Conservation (phyloP, 2,329 filamentous ascomycete species). For the Ceratocystis colombiana region DNA sequence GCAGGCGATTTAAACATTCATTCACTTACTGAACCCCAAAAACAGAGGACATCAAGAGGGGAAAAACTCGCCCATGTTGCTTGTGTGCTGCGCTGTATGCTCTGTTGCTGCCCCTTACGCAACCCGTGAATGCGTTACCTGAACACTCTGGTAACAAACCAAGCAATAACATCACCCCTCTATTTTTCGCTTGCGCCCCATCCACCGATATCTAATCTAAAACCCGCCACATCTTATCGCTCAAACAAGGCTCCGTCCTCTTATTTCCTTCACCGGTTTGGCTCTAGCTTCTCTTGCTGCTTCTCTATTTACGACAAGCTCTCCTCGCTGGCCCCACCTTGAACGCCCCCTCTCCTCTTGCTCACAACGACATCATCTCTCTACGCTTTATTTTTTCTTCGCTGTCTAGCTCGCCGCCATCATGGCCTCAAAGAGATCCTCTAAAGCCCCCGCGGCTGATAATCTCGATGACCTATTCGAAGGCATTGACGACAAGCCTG, state of each 20-base stretch:
- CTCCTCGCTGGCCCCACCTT: neutral
- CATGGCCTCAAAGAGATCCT: constrained; percentile 54
- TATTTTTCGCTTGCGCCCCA: neutral
- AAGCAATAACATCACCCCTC: neutral
- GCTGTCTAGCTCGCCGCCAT: constrained; percentile 26
- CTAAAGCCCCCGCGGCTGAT: constrained; percentile 47
- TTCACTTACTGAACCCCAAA: too few species aligned
- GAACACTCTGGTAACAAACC: too few species aligned
- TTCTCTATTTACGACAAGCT: neutral
- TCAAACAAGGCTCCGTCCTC: neutral
- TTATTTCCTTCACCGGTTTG: neutral
- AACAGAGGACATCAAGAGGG: too few species aligned
- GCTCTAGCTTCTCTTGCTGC: too few species aligned
- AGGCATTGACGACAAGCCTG: constrained; percentile 45
- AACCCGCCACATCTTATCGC: constrained; percentile 5
- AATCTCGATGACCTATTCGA: constrained; percentile 54
- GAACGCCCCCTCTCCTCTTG: neutral
- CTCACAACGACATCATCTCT: constrained; percentile 21
- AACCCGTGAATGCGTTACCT: too few species aligned
- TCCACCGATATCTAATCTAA: neutral
- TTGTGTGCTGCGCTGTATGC: too few species aligned
- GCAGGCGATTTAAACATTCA: too few species aligned
- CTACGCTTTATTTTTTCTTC: constrained; percentile 17
- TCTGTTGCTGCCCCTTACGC: too few species aligned
- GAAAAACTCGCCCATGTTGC: too few species aligned